Percentiles rank a stretch among this genome's conserved stretches.
Evolutionary conservation across 768 basidiomycete species (phyloP).

Genomic region (Panellus pusillus): DNA sequence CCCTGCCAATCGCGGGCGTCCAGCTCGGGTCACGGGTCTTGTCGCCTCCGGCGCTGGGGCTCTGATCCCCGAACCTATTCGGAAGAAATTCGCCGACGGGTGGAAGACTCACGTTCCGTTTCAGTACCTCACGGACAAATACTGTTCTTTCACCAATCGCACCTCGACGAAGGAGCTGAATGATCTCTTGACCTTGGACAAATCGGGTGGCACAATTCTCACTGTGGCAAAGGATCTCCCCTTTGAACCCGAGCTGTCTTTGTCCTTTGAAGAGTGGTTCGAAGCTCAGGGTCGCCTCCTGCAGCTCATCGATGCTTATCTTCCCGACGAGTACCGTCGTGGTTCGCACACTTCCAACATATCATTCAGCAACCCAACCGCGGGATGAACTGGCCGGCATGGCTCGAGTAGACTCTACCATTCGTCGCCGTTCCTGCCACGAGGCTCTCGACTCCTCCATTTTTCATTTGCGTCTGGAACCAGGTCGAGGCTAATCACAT

Average conservation of each 20-base stretch:
- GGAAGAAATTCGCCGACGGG: conserved; percentile 15
- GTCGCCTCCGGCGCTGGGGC: not conserved
- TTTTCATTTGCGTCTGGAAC: conserved; percentile 16
- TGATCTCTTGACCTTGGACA: not conserved
- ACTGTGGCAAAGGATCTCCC: conserved; percentile 9
- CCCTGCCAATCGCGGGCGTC: too few species aligned
- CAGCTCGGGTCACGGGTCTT: too few species aligned
- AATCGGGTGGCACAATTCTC: conserved; percentile 3
- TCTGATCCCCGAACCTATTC: conserved; percentile 15
- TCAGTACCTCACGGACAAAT: too few species aligned
- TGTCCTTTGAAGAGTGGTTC: too few species aligned
- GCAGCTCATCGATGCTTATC: conserved; percentile 22
- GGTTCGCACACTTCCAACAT: conserved; percentile 18
- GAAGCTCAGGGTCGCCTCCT: too few species aligned
- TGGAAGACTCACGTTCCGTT: too few species aligned
- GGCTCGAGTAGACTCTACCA: conserved; percentile 19
- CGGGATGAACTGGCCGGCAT: conserved; percentile 14
- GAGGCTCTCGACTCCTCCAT: conserved; percentile 7
- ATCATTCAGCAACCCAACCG: conserved; percentile 12
- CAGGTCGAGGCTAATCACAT: conserved; percentile 1
- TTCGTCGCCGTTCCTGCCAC: conserved; percentile 10
- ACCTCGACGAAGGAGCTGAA: conserved; percentile 1
- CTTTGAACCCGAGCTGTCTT: too few species aligned
- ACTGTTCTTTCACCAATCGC: conserved; percentile 4
- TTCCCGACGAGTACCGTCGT: conserved; percentile 18